Evolutionary conservation across 2,329 filamentous ascomycete species (phyloP).

Genomic region (Metarhizium rileyi): DNA sequence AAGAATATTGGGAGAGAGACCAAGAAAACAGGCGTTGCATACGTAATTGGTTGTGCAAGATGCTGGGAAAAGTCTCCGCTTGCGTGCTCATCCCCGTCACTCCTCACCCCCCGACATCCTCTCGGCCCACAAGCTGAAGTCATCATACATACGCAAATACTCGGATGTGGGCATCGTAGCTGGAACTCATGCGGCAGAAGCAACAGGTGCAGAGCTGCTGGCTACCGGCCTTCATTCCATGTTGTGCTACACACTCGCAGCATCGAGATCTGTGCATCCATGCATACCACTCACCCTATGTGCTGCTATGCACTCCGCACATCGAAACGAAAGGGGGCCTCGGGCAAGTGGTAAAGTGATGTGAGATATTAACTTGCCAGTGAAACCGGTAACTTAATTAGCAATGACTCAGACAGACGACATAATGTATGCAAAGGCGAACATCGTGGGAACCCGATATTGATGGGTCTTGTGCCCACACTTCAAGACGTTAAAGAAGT

Average conservation of each 20-base stretch:
- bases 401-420: too few relatives aligned
- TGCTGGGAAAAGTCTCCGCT: neutral
- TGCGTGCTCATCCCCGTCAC: neutral
- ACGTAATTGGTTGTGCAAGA: neutral
- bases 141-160: neutral
- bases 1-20: neutral
- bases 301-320: too few relatives aligned
- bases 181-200: neutral
- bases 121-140: neutral
- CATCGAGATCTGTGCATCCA: slow-evolving; percentile 17
- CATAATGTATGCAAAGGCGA: too few relatives aligned
- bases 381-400: too few relatives aligned
- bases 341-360: too few relatives aligned
- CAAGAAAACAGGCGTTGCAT: neutral
- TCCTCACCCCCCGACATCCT: neutral
- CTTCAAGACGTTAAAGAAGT: too few relatives aligned
- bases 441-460: too few relatives aligned
- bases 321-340: too few relatives aligned
- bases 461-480: too few relatives aligned
- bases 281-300: too few relatives aligned
- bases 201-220: neutral
- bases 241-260: slow-evolving; percentile 14
- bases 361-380: too few relatives aligned
- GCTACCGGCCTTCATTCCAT: slow-evolving; percentile 1
- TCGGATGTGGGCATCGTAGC: neutral